Conservation (phyloP, 163 green algal species). For the Picocystis sp. region DNA sequence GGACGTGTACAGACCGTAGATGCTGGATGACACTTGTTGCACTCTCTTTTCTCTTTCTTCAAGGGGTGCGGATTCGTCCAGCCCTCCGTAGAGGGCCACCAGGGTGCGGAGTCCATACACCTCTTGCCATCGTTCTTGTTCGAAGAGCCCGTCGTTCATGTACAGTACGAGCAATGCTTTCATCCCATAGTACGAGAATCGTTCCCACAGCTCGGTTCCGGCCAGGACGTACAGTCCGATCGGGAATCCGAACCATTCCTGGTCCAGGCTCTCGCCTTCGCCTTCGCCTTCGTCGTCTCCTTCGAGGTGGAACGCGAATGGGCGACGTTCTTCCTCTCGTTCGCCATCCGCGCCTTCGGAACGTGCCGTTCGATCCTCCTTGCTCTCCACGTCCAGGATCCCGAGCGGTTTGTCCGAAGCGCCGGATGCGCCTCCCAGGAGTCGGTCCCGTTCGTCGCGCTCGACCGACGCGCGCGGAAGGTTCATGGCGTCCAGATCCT, state of each 20-base stretch:
- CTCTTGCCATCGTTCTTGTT: neutral
- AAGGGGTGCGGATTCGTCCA: neutral
- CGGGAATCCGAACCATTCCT: neutral
- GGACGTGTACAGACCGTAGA: slow-evolving; percentile 17
- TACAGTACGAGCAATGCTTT: slow-evolving; percentile 17
- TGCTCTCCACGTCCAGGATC: no score
- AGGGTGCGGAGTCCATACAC: neutral
- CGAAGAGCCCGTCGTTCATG: slow-evolving; percentile 8
- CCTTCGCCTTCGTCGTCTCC: no score
- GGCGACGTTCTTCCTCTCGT: no score
- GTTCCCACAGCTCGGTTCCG: slow-evolving; percentile 15
- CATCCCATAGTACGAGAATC: slow-evolving; percentile 20
- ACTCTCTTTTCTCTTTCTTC: slow-evolving; percentile 1
- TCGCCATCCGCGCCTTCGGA: no score
- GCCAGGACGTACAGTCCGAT: slow-evolving; percentile 5
- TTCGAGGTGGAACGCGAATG: no score
- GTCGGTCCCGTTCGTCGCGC: no score
- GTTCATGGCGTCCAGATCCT: no score
- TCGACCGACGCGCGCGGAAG: no score
- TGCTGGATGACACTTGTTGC: slow-evolving; percentile 2
- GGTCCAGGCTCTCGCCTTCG: no score
- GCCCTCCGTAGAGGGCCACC: neutral
- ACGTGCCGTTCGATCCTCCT: no score
- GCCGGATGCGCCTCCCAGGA: no score
- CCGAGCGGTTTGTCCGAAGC: no score